Base-by-base conservation (phyloP, 2,329 filamentous ascomycete genomes). In the Magnaporthales sp. region DNA sequence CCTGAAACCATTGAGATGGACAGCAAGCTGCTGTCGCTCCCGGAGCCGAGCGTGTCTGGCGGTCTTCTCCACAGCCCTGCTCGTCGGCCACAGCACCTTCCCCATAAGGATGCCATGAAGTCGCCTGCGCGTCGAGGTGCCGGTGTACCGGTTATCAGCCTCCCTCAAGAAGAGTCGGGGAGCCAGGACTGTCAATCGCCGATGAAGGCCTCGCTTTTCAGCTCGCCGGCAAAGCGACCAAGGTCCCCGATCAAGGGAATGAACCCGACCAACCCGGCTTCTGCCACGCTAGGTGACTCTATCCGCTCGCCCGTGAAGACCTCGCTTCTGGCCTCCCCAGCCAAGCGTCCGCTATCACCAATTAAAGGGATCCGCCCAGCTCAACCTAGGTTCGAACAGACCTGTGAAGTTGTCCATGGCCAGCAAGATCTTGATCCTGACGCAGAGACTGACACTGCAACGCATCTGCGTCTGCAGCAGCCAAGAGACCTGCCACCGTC, bases 91-190 rank as follows among this genome's bases (percentile, higher is more conserved):
- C 80, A 83, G 1, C 71, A 80, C 5, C 84, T 84, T 1, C 82
- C 86, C 0, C 79, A 77, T 70, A 87, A 84, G 71, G 85, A 86
- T 27, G 75, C 80, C 0, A 77, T 88, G 73, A 85, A 80, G 68
- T 84, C 83, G 1, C 85, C 86, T 0, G 83, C 86, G 1, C 86
- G 84, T 72, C 78, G 80, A 46, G 73, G 79, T 61, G 92, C 84
- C 0, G 75, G 74, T 2, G 68, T 75, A 1, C 73, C 61, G n/a
- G 30, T 66, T 2, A 19, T 63, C 15, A 38, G 9, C 60, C n/a
- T 61, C 27, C n/a, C 65, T 15, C 31, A 62, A 46, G 65, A 27
- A 6, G 65, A 54, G n/a, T 15, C 68, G 75, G 13, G 73, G 68
- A 2, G 70, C 22, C 68, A 72, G 62, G 69, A 74, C 63, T 66